Evolutionary conservation across 306 rosid genomes (phyloP).

Genomic region (Malus sieversii): DNA sequence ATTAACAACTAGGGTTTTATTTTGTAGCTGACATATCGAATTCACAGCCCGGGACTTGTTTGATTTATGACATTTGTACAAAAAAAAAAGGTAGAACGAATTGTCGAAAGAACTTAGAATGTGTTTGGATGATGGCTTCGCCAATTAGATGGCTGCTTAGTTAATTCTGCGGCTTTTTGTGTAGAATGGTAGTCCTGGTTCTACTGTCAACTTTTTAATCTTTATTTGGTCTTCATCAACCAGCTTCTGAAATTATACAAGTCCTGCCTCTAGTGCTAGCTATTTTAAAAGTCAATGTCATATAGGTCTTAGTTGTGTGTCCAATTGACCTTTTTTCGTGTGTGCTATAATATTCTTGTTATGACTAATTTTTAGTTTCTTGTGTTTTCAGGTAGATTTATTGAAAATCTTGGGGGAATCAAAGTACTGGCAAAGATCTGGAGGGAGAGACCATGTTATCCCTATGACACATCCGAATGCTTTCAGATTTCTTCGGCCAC

Average conservation of each 20-base stretch:
- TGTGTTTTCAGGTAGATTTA: slow-evolving; percentile 64
- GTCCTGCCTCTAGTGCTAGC: neutral
- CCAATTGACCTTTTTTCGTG: neutral
- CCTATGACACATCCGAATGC: slow-evolving; percentile 98
- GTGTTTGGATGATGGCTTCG: neutral
- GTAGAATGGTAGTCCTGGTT: neutral
- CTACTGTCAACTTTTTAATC: neutral
- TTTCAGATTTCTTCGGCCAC: slow-evolving; percentile 76
- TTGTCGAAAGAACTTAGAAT: neutral
- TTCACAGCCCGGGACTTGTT: neutral
- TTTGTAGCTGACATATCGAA: neutral
- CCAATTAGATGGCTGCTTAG: neutral
- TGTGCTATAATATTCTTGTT: neutral
- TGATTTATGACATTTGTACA: neutral
- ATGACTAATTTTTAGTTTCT: slow-evolving; percentile 16
- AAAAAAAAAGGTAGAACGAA: neutral
- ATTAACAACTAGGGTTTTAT: neutral
- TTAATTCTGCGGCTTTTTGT: neutral
- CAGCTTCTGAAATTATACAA: neutral
- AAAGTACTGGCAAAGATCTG: slow-evolving; percentile 73
- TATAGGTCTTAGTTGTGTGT: neutral
- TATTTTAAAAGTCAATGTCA: neutral
- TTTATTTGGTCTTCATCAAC: neutral
- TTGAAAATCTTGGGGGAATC: slow-evolving; percentile 53
- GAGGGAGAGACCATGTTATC: slow-evolving; percentile 83